phyloP scores from a whole-genome alignment of 1,139 yeast genomes.

The Pichia sp. region DNA sequence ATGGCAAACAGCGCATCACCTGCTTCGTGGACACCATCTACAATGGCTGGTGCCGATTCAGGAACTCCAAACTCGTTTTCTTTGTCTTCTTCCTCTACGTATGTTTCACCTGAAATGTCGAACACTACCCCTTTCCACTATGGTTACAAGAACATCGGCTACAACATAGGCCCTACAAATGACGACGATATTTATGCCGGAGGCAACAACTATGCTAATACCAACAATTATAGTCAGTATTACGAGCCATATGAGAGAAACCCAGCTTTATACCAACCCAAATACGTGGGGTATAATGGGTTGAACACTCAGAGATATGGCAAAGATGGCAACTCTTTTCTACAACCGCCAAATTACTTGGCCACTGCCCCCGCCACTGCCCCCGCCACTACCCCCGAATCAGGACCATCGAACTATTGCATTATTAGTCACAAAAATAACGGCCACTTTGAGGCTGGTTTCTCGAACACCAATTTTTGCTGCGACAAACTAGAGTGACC shows the following conservation, averaged over 20 bases:
- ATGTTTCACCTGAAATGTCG: background rate
- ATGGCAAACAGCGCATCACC: background rate
- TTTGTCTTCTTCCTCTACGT: background rate
- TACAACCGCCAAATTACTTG: background rate
- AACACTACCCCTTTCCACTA: background rate
- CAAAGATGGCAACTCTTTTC: background rate
- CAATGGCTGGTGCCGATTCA: background rate
- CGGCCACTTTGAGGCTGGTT: background rate
- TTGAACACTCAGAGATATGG: background rate
- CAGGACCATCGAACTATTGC: background rate
- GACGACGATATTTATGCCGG: background rate
- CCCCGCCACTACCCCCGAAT: too few species aligned
- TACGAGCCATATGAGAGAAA: background rate
- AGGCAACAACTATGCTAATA: background rate
- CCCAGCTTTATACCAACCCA: background rate
- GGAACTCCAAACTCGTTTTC: background rate
- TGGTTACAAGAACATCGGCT: background rate
- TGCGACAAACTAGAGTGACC: background rate
- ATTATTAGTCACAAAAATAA: background rate
- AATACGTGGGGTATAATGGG: background rate
- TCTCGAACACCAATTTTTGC: background rate
- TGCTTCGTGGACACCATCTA: background rate
- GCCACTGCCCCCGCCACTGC: background rate
- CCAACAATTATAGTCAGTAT: background rate
- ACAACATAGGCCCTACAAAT: background rate